Base-by-base conservation (phyloP, 1,139 yeast genomes). In the Debaryomyces coudertii region DNA sequence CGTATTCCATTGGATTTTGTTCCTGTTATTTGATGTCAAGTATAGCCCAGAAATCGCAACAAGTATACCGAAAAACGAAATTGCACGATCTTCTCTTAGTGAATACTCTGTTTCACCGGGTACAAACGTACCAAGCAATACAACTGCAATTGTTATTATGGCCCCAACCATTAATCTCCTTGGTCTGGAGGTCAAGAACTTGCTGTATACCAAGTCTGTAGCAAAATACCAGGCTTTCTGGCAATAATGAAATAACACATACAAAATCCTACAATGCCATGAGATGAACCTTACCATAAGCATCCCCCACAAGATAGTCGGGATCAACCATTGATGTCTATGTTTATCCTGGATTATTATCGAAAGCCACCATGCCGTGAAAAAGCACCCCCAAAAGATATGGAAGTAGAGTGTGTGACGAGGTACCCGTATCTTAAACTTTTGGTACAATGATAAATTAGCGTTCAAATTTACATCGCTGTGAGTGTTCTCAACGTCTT, bases 281-380 rank as follows among this genome's bases (percentile, higher is more conserved):
- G 85, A 74, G 52, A 82, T 72, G 48, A 82, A 65, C 39, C 87
- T 70, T 15, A 76, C 69, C 79, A 80, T 77, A 40, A 81, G 65
- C 65, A 72, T 68, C 33, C 77, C 69, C 79, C 82, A 82, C 39
- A 82, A 57, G 31, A 81, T 61, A 5, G 87, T 82, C 28, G 87
- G 88, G 56, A 83, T 80, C 57, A 83, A 75, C 87, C 88, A 83
- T 53, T 75, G 58, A 54, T 63, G 79, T 53, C 87, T 70, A 43
- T 76, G 79, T 53, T 72, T 71, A 4, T 73, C 61, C 59, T 82
- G 87, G 47, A 74, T 77, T 24, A 83, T 47, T 45, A 83, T 79
- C 11, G 85, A 76, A 31, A 82, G 60, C 87, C 87, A 83, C 87
- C 87, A 83, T 3, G 83, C 75, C 4, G 87, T 82, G 70, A 82